Base-by-base conservation (phyloP, 2,329 filamentous ascomycete genomes). In the Xylariaceae sp. region DNA sequence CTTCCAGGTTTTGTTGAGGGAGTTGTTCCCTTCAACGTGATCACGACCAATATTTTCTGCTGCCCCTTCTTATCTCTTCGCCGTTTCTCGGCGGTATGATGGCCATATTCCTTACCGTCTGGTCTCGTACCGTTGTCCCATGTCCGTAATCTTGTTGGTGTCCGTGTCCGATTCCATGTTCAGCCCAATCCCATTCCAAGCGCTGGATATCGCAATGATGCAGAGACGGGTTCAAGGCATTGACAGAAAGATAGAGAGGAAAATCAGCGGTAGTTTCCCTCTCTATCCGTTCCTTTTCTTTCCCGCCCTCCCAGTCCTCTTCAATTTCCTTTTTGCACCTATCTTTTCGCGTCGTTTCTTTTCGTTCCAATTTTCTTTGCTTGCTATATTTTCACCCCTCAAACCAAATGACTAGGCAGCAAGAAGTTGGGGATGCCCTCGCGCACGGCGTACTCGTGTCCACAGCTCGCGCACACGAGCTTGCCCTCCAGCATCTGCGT, bases 371-470 rank as follows among this genome's bases (percentile, higher is more conserved):
- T 23, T 10, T 6, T 18, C 35, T 2, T 23, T 2, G 8, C 37
- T 9, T 8, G 3, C 17, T 18, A 18, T 18, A 18, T 18, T 18
- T 44, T 47, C 3, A 30, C 23, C 4, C 13, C 23, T 75, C 72
- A 85, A 51, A 92, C 94, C 74, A 99, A 77, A 78, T 99, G 94
- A 69, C 89, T 94, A 10, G 94, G 94, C 67, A 99, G 77, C 72
- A 99, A 77, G 71, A 99, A 99, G 75, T 97, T 97, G 61, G 92
- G 91, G 74, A 97, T 96, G 4, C 94, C 94, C 76, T 99, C 93
- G 73, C 94, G 92, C 64, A 99, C 88, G 60, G 86, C 86, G 75
- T 97, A 99, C 78, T 96, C 90, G 73, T 97, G 93, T 52, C 89
- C 90, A 72, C 94, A 99, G 74, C 89, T 89, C 52, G 85, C 92